Percentiles rank a stretch among this genome's conserved stretches.
These are phyloP conservation scores for Candida insectorum DNA, from an alignment of 805 yeast species.

Conservation along the genomic window DNA sequence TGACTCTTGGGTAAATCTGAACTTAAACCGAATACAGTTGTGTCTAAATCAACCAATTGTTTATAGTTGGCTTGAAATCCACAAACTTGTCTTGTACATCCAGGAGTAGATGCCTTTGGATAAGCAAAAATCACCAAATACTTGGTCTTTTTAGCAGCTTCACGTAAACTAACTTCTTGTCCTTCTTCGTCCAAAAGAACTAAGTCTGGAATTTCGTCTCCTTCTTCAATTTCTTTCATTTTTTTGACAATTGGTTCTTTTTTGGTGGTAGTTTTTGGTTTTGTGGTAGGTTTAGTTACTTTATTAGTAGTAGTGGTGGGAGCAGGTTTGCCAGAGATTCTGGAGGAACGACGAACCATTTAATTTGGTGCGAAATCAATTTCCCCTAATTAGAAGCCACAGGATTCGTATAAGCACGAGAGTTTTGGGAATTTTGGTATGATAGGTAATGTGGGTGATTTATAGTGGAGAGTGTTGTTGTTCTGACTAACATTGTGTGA, in stretches of 20 bases:
- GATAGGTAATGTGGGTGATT: too few relatives aligned
- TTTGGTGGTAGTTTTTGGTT: slow-evolving; percentile 11
- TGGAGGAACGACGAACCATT: slow-evolving; percentile 38
- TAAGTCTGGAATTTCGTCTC: slow-evolving; percentile 66
- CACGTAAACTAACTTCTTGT: slow-evolving; percentile 38
- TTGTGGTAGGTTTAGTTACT: slow-evolving; percentile 16
- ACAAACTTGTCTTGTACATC: slow-evolving; percentile 92
- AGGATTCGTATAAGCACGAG: too few relatives aligned
- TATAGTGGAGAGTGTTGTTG: too few relatives aligned
- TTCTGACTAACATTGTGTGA: too few relatives aligned
- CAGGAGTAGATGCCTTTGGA: slow-evolving; percentile 93
- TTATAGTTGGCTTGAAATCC: slow-evolving; percentile 74
- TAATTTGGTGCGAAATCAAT: slow-evolving; percentile 3
- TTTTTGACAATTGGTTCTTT: slow-evolving; percentile 13
- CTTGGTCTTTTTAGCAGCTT: slow-evolving; percentile 28
- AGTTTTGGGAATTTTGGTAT: too few relatives aligned
- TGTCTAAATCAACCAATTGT: slow-evolving; percentile 46
- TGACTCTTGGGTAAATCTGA: slow-evolving; percentile 82
- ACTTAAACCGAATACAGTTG: slow-evolving; percentile 74
- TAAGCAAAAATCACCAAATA: slow-evolving; percentile 56
- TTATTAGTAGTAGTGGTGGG: slow-evolving; percentile 3
- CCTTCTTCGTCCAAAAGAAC: slow-evolving; percentile 67
- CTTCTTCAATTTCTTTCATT: slow-evolving; percentile 39
- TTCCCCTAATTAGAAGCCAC: neutral
- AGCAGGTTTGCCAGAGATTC: slow-evolving; percentile 20